A percentile compares a stretch with the other conserved stretches of the same genome.
These are phyloP conservation scores for Leucocoprinus sp. DNA, from an alignment of 768 basidiomycete genomes.

Conservation along the genomic window DNA sequence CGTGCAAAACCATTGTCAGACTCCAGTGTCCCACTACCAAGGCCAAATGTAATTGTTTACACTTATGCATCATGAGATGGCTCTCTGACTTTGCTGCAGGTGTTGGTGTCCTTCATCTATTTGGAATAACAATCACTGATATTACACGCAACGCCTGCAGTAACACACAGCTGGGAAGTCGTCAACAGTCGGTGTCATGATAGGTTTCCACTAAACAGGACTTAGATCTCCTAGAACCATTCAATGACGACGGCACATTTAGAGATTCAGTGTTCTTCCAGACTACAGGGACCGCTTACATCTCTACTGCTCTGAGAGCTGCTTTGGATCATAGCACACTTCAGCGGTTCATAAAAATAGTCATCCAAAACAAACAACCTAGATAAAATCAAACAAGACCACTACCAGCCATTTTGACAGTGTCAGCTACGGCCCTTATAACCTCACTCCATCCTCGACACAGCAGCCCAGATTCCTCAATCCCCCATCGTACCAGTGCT, in stretches of 20 bases:
- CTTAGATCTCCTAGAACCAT: slow-evolving; percentile 35
- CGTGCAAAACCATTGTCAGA: slow-evolving; percentile 45
- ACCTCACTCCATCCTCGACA: slow-evolving; percentile 42
- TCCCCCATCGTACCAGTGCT: slow-evolving; percentile 48
- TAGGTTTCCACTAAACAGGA: background rate
- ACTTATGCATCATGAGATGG: background rate
- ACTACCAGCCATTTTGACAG: slow-evolving; percentile 68
- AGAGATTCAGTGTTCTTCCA: slow-evolving; percentile 45
- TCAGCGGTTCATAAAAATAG: no score
- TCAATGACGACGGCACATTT: slow-evolving; percentile 55
- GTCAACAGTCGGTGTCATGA: slow-evolving; percentile 35
- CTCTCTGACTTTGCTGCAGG: background rate
- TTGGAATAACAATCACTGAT: background rate
- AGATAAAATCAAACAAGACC: slow-evolving; percentile 65
- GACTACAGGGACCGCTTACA: slow-evolving; percentile 39
- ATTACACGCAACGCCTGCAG: background rate
- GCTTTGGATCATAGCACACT: slow-evolving; percentile 48
- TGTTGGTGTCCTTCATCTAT: slow-evolving; percentile 12
- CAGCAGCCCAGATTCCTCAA: slow-evolving; percentile 31
- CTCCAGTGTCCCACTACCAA: slow-evolving; percentile 42
- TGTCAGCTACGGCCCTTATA: slow-evolving; percentile 50
- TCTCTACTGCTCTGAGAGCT: slow-evolving; percentile 42
- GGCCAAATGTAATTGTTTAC: slow-evolving; percentile 34
- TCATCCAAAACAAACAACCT: no score
- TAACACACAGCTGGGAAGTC: slow-evolving; percentile 43